Evolutionary conservation across 305 asterid species (phyloP).

Genomic region (Fraxinus platypoda): DNA sequence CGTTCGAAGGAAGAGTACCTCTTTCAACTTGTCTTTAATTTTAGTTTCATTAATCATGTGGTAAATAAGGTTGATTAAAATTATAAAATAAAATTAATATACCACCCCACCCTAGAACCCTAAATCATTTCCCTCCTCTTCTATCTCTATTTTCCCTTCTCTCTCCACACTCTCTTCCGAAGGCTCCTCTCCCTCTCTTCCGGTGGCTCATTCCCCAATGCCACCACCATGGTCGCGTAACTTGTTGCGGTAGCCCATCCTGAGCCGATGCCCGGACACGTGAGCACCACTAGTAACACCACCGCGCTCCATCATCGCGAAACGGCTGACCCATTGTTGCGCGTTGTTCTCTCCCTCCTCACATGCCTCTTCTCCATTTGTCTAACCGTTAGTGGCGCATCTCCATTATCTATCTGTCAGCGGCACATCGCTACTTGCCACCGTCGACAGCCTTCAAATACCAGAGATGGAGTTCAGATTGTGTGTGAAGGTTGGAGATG

Average conservation of each 20-base stretch:
- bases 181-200: background rate
- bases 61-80: too few species aligned
- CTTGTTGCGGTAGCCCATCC: constrained; percentile 54
- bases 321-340: background rate
- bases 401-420: background rate
- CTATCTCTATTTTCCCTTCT: background rate
- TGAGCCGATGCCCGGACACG: constrained; percentile 35
- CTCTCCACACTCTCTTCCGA: background rate
- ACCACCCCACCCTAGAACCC: background rate
- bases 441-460: too few species aligned
- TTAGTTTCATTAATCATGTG: too few species aligned
- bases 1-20: background rate
- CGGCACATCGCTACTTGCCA: too few species aligned
- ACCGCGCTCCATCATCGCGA: background rate
- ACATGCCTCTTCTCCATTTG: background rate
- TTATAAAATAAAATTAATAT: too few species aligned
- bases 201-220: background rate
- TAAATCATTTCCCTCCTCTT: background rate
- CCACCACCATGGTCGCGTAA: constrained; percentile 41
- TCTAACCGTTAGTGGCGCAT: background rate
- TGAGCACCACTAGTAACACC: constrained; percentile 1
- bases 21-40: background rate
- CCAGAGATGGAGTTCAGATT: too few species aligned
- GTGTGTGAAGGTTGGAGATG: background rate
- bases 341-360: background rate